Evolutionary conservation across 1,139 yeast species (phyloP), one percentile per base, ranked within the genome.

Genomic region (Diutina pseudorugosa): DNA sequence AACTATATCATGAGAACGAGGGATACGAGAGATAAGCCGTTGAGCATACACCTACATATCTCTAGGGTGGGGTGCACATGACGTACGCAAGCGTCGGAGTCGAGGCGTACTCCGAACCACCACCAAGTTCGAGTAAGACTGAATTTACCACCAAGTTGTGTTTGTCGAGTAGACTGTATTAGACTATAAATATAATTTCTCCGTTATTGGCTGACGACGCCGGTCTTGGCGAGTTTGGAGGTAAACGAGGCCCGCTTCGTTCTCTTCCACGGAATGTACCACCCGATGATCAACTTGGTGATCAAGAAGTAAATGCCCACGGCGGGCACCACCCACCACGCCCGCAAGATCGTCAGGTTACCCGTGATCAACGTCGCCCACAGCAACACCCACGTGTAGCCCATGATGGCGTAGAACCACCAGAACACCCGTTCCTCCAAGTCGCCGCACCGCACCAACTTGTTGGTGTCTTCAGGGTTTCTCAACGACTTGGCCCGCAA

Each of bases 401-500:
- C 20, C 8, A 45, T 25, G 14, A 45, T n/a, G 6, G 2, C 40
- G 16, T 16, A 45, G 18, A 2, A 45, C 14, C 27, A 45, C 23
- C 21, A 16, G 27, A 45, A 21, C 12, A 45, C 40, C 14, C 5
- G 19, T 19, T 25, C 40, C 9, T 18, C 8, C 40, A 45, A 27
- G 21, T 45, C 49, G 19, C 49, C 49, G 27, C 40, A 16, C n/a
- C 49, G 19, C 36, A 45, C 49, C 40, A 45, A 45, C 23, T 45
- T 45, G 30, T 45, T 27, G 7, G 7, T 9, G 9, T 41, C 44
- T 16, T n/a, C 11, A 5, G 25, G 25, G n/a, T 19, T n/a, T 9
- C 49, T 33, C 11, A 16, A 23, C 27, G 23, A 18, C 9, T 25
- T n/a, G 14, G 27, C 14, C 1, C 49, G 49, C 27, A 45, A 45